phyloP scores from a whole-genome alignment of 1,284 basidiomycete species.

The Entoloma clypeatum region DNA sequence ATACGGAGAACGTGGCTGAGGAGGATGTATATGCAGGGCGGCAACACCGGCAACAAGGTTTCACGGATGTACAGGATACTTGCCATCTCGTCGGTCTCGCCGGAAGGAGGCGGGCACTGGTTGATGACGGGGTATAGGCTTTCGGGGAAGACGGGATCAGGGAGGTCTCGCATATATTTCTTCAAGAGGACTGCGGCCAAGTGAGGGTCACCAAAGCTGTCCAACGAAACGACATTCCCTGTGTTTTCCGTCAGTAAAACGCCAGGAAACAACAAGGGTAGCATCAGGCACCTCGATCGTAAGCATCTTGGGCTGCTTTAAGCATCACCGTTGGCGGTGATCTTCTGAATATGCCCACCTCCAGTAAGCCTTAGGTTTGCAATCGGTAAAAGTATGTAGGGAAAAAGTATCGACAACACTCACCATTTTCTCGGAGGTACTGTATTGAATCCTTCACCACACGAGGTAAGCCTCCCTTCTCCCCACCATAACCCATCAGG shows the following conservation, averaged over 20 bases:
- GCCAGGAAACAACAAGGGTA: neutral
- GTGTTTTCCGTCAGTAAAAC: slow-evolving; percentile 10
- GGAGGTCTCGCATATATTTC: slow-evolving; percentile 78
- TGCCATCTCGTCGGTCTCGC: slow-evolving; percentile 52
- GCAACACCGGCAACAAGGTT: slow-evolving; percentile 59
- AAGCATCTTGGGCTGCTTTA: slow-evolving; percentile 73
- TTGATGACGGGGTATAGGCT: slow-evolving; percentile 59
- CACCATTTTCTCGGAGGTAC: slow-evolving; percentile 61
- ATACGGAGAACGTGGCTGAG: slow-evolving; percentile 69
- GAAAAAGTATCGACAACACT: slow-evolving; percentile 14
- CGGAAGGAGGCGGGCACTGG: slow-evolving; percentile 59
- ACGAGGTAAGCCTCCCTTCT: slow-evolving; percentile 74
- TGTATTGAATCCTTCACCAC: slow-evolving; percentile 76
- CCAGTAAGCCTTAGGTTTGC: slow-evolving; percentile 48
- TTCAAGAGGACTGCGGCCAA: slow-evolving; percentile 82
- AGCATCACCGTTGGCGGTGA: slow-evolving; percentile 71
- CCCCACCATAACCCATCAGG: slow-evolving; percentile 78
- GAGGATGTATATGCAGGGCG: slow-evolving; percentile 70
- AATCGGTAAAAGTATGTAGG: slow-evolving; percentile 3
- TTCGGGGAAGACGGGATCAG: slow-evolving; percentile 72
- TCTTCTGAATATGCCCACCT: slow-evolving; percentile 78
- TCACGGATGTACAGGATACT: slow-evolving; percentile 63
- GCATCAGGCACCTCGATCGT: slow-evolving; percentile 59
- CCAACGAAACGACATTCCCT: slow-evolving; percentile 75
- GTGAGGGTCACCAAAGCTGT: slow-evolving; percentile 71